Percentiles rank a stretch among this genome's conserved stretches.
phyloP scores from a whole-genome alignment of 768 basidiomycete genomes.

The Zangia roseola region DNA sequence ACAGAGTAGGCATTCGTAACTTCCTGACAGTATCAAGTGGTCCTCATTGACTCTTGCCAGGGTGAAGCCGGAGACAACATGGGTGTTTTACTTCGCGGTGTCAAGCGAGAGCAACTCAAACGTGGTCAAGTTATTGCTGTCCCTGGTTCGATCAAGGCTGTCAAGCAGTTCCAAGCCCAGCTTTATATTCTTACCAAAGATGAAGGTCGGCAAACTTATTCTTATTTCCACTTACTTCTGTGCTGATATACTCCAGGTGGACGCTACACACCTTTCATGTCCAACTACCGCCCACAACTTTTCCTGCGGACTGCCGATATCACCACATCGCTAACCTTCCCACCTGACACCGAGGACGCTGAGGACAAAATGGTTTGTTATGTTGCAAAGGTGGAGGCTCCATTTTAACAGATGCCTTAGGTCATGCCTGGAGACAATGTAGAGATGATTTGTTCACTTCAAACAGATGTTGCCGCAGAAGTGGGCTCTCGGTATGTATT shows the following conservation, averaged over 20 bases:
- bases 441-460: slow-evolving; percentile 82
- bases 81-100: slow-evolving; percentile 93
- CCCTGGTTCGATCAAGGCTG: slow-evolving; percentile 90
- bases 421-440: slow-evolving; percentile 99
- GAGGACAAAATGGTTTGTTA: slow-evolving; percentile 79
- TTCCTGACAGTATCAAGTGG: background rate
- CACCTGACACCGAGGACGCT: slow-evolving; percentile 76
- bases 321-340: slow-evolving; percentile 82
- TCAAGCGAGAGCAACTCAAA: slow-evolving; percentile 94
- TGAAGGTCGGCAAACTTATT: slow-evolving; percentile 37
- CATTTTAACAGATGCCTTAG: slow-evolving; percentile 33
- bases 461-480: slow-evolving; percentile 87
- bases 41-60: slow-evolving; percentile 33
- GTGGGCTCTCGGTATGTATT: slow-evolving; percentile 68
- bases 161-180: slow-evolving; percentile 92
- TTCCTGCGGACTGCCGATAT: slow-evolving; percentile 96
- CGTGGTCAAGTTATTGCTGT: slow-evolving; percentile 90
- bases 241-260: slow-evolving; percentile 44
- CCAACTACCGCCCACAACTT: slow-evolving; percentile 92
- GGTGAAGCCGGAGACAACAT: slow-evolving; percentile 99
- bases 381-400: background rate
- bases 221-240: slow-evolving; percentile 46
- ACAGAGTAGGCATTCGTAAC: slow-evolving; percentile 55
- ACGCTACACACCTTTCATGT: slow-evolving; percentile 89
- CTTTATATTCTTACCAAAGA: slow-evolving; percentile 59